Base-by-base conservation (phyloP, 257 asterid genomes). In the Penstemon davidsonii region DNA sequence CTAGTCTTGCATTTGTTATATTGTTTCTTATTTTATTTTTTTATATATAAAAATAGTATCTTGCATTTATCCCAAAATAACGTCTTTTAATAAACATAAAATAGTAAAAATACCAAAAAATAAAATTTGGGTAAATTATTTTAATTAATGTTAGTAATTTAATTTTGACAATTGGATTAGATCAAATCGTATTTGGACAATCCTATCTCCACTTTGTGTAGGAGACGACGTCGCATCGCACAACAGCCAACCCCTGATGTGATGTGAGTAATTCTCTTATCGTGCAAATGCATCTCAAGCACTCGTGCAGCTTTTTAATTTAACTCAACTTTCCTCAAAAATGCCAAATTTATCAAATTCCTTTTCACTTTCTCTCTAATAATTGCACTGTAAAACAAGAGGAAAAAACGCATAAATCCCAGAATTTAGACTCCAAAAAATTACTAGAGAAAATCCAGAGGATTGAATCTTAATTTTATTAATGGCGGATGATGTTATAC, bases 401-500 rank as follows among this genome's bases (percentile, higher is more conserved):
- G 45, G 1, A 51, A 25, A 7, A 25, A 3, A 7, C 4, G 25
- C 57, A 42, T 9, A 25, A 63, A 62, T 38, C 70, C 61, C 70
- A 18, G 18, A 60, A 41, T 13, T 40, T 7, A 38, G 8, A 45
- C 68, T 40, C 61, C 51, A 25, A 9, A 49, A 66, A 11, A 62
- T 51, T 37, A 11, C 11, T 3, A 39, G 6, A 43, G 54, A n/a
- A 19, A 38, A 50, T 50, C 11, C 11, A 41, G 43, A 59, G 18
- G 3, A 43, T 55, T 62, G 44, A 18, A 63, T 45, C 47, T 8
- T 33, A 43, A 53, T n/a, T 36, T 67, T 45, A 51, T 40, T 46
- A 67, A 73, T 74, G 79, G 86, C 75, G 13, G 80, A 38, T 33
- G 88, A 64, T 61, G 74, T 67, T 72, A 71, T 70, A 54, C 68